These are phyloP conservation scores for Rhododendron williamsianum DNA, from an alignment of 148 eudicot genomes.

Conservation along the genomic window DNA sequence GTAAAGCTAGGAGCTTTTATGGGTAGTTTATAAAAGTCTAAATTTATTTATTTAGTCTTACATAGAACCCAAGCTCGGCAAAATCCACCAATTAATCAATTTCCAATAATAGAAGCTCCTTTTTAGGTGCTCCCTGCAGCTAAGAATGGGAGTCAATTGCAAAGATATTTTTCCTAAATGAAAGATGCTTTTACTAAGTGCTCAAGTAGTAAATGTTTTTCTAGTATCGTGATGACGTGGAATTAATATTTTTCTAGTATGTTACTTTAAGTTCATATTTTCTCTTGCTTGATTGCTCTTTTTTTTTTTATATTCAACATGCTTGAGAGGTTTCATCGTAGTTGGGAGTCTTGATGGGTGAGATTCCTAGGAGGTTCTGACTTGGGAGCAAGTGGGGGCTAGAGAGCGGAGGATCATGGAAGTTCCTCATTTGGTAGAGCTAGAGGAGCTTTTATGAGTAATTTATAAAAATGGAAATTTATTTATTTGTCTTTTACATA, in stretches of 20 bases:
- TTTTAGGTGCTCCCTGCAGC: background rate
- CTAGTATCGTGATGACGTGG: background rate
- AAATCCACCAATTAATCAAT: background rate
- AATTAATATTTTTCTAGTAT: no score
- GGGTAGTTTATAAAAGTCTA: background rate
- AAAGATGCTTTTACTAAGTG: no score
- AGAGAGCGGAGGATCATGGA: no score
- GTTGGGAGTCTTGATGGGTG: no score
- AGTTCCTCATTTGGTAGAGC: no score
- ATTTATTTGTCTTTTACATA: no score
- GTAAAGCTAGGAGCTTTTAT: background rate
- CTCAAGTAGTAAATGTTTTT: background rate
- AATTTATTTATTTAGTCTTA: background rate
- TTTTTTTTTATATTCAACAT: background rate
- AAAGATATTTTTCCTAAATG: background rate
- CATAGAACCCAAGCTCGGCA: background rate
- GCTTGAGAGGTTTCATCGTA: background rate
- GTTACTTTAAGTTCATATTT: background rate
- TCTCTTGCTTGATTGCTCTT: background rate
- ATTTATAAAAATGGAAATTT: no score
- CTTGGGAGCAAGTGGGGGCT: no score
- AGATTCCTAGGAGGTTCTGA: no score
- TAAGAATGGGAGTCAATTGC: background rate
- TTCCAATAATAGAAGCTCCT: background rate
- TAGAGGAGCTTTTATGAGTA: no score